A percentile compares a stretch with the other conserved stretches of the same genome.
Evolutionary conservation across 2,329 filamentous ascomycete species (phyloP).

Genomic region (Xylariaceae sp.): DNA sequence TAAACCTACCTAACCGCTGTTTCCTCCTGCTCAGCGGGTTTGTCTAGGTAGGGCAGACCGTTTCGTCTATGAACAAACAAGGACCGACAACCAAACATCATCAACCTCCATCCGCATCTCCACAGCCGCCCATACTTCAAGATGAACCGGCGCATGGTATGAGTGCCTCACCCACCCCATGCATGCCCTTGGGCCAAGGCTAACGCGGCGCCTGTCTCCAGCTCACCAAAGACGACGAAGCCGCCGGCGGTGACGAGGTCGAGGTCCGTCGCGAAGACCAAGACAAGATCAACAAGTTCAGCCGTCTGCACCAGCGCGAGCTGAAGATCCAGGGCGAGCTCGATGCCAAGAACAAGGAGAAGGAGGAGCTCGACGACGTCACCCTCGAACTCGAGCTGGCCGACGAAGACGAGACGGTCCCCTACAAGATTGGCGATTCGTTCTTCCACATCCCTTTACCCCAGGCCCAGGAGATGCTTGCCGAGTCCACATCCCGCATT

Average conservation of each 20-base stretch:
- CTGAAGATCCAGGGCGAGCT: constrained; percentile 76
- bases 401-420: constrained; percentile 90
- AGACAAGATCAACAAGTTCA: constrained; percentile 98
- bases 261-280: constrained; percentile 96
- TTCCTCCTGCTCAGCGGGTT: too few relatives aligned
- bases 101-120: not conserved
- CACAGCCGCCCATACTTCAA: constrained; percentile 8
- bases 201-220: constrained; percentile 36
- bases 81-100: too few relatives aligned
- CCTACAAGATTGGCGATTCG: constrained; percentile 94
- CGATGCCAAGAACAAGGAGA: constrained; percentile 84
- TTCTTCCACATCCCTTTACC: constrained; percentile 84
- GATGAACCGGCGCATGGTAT: constrained; percentile 37
- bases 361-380: constrained; percentile 94
- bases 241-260: constrained; percentile 69
- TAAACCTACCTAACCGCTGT: too few relatives aligned
- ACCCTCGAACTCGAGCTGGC: constrained; percentile 87
- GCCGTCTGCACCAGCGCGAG: constrained; percentile 86
- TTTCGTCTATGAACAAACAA: too few relatives aligned
- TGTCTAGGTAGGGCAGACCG: too few relatives aligned
- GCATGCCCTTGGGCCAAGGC: not conserved
- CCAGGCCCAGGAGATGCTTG: constrained; percentile 84
- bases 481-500: constrained; percentile 66
- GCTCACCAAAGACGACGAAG: constrained; percentile 94
- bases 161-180: not conserved